Evolutionary conservation across 257 asterid genomes (phyloP), one percentile per base, ranked within the genome.

Genomic region (Primulina eburnea): DNA sequence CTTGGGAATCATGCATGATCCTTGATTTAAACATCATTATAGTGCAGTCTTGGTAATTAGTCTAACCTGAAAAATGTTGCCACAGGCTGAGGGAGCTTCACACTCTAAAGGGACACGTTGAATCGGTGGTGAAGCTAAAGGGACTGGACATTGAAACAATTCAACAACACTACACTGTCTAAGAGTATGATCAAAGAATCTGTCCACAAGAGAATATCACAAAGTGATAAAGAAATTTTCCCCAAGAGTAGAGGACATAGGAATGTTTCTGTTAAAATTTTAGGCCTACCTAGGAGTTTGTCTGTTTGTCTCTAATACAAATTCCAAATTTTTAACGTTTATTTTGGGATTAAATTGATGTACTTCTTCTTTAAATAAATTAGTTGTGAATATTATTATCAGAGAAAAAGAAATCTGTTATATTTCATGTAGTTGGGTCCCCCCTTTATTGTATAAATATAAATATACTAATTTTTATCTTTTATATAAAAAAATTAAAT

Each of bases 41-140:
- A 24, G 6, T 11, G 17, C 7, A 10, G 24, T 40, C 61, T 62
- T 47, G 40, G 21, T 53, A 34, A 35, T 24, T 68, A 53, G 69
- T 69, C 76, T 71, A 7, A 78, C 71, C 61, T 66, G 78, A 68
- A 59, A 72, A 30, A 24, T 43, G 59, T n/a, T 59, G 34, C 38
- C 71, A 75, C 86, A 87, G 92, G 85, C 40, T 90, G 76, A 83
- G 92, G 77, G 97, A 90, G 77, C 88, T 88, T 37, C 89, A 88
- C 86, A 90, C 94, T 20, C 89, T 84, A 2, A 88, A 88, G 88
- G 92, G 95, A 69, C 95, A 88, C 55, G 95, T 86, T 9, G 95
- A 88, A 43, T 88, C 92, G 8, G 90, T 86, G 38, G 92, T 86
- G 69, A 88, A 88, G 85, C 80, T 80, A 38, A 86, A 88, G 82